phyloP scores from a whole-genome alignment of 2,329 filamentous ascomycete species.

The Sarocladium brachiariae region DNA sequence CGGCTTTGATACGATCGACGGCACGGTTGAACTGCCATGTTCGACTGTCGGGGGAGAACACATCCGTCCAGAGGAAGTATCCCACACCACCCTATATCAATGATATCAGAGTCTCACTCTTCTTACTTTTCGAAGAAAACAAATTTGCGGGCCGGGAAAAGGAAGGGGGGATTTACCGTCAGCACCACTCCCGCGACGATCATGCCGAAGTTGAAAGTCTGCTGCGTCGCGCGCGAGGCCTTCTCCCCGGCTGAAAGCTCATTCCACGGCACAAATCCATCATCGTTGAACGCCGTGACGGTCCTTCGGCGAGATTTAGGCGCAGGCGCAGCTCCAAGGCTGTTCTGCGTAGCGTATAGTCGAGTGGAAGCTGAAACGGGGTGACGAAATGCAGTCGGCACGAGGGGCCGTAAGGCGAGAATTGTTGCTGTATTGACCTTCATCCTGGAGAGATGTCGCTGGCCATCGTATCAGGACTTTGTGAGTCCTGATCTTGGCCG shows the following conservation, averaged over 20 bases:
- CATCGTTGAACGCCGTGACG: slow-evolving; percentile 81
- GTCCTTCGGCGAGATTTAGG: slow-evolving; percentile 52
- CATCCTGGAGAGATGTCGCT: slow-evolving; percentile 34
- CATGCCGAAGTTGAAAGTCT: slow-evolving; percentile 80
- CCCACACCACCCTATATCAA: slow-evolving; percentile 59
- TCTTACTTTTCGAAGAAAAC: no score
- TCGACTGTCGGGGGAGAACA: slow-evolving; percentile 79
- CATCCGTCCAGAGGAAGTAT: slow-evolving; percentile 73
- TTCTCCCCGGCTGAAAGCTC: slow-evolving; percentile 73
- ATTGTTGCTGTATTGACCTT: slow-evolving; percentile 34
- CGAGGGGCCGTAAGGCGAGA: slow-evolving; percentile 26
- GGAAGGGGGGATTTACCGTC: slow-evolving; percentile 48
- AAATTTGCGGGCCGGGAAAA: neutral
- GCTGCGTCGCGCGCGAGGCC: slow-evolving; percentile 76
- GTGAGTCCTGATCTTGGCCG: slow-evolving; percentile 12
- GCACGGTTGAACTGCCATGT: slow-evolving; percentile 84
- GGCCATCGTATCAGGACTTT: slow-evolving; percentile 27
- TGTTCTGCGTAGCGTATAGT: slow-evolving; percentile 54
- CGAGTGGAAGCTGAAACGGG: slow-evolving; percentile 28
- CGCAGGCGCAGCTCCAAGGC: slow-evolving; percentile 27
- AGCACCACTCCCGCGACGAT: slow-evolving; percentile 67
- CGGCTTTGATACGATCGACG: slow-evolving; percentile 68
- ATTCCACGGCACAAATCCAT: slow-evolving; percentile 74
- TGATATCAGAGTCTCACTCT: neutral
- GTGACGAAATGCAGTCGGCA: slow-evolving; percentile 20